These are phyloP conservation scores for Pyrenochaeta sp. DNA, from an alignment of 2,329 filamentous ascomycete genomes.

Conservation along the genomic window DNA sequence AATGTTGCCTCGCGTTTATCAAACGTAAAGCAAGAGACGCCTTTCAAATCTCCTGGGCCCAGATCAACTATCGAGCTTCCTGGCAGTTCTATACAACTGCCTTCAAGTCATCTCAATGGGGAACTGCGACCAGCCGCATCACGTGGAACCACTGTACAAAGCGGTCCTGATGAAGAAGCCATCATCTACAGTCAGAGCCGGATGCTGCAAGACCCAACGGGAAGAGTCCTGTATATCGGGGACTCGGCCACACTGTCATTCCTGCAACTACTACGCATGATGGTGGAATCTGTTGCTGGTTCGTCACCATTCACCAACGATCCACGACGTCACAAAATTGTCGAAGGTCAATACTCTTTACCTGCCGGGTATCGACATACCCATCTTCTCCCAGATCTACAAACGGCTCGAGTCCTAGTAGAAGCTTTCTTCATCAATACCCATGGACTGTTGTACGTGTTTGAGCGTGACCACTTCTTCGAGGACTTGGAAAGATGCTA, in stretches of 20 bases:
- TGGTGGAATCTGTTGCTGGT: slow-evolving; percentile 64
- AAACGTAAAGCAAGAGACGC: slow-evolving; percentile 28
- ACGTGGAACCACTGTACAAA: slow-evolving; percentile 45
- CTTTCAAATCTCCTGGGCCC: slow-evolving; percentile 25
- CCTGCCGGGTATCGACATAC: slow-evolving; percentile 57
- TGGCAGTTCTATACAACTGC: slow-evolving; percentile 31
- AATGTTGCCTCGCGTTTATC: slow-evolving; percentile 5
- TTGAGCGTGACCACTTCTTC: slow-evolving; percentile 62
- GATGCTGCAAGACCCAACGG: slow-evolving; percentile 67
- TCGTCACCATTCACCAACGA: slow-evolving; percentile 66
- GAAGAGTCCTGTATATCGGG: slow-evolving; percentile 67
- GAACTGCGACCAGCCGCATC: slow-evolving; percentile 34
- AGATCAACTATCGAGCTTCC: slow-evolving; percentile 32
- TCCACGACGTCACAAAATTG: slow-evolving; percentile 63
- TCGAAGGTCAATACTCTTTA: slow-evolving; percentile 62
- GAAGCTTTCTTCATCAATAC: slow-evolving; percentile 71
- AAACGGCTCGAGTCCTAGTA: slow-evolving; percentile 62
- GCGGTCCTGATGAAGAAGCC: slow-evolving; percentile 63
- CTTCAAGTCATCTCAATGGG: slow-evolving; percentile 26
- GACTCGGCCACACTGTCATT: slow-evolving; percentile 69
- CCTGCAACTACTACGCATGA: slow-evolving; percentile 66
- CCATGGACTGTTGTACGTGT: slow-evolving; percentile 66
- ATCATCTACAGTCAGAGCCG: slow-evolving; percentile 62
- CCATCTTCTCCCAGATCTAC: slow-evolving; percentile 63
- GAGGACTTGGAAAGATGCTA: slow-evolving; percentile 62